These are phyloP conservation scores for Vaccinium corymbosum DNA, from an alignment of 148 eudicot species.

Conservation along the genomic window DNA sequence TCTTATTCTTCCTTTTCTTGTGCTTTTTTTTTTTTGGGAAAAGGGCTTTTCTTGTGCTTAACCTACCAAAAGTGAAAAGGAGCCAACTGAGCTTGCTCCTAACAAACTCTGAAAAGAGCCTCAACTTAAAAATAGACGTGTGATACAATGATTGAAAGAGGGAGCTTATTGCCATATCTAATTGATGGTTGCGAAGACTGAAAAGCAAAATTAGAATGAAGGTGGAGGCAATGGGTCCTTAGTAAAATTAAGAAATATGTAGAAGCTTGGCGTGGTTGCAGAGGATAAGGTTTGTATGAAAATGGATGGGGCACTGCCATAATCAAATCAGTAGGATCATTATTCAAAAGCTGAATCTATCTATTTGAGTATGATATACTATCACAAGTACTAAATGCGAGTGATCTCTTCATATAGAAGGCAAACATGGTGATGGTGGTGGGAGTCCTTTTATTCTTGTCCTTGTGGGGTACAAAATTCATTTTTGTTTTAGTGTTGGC, in stretches of 20 bases:
- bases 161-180: background rate
- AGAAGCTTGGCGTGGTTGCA: conserved; percentile 7
- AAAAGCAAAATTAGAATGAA: background rate
- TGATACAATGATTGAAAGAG: background rate
- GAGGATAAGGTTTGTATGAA: conserved; percentile 6
- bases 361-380: background rate
- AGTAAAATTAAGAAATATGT: background rate
- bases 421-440: background rate
- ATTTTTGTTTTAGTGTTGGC: background rate
- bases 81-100: background rate
- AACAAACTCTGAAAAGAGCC: background rate
- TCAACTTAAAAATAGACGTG: background rate
- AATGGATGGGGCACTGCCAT: background rate
- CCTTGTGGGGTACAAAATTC: no score
- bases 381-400: background rate
- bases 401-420: background rate
- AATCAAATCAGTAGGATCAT: background rate
- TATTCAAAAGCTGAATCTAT: background rate
- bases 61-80: no score
- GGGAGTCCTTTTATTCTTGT: background rate
- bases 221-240: background rate
- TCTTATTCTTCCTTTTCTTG: no score
- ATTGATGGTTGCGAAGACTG: background rate
- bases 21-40: no score
- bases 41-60: no score